Evolutionary conservation across 73 alveolate genomes (phyloP), one percentile per base, ranked within the genome.

Genomic region (Paramecium sonneborni): DNA sequence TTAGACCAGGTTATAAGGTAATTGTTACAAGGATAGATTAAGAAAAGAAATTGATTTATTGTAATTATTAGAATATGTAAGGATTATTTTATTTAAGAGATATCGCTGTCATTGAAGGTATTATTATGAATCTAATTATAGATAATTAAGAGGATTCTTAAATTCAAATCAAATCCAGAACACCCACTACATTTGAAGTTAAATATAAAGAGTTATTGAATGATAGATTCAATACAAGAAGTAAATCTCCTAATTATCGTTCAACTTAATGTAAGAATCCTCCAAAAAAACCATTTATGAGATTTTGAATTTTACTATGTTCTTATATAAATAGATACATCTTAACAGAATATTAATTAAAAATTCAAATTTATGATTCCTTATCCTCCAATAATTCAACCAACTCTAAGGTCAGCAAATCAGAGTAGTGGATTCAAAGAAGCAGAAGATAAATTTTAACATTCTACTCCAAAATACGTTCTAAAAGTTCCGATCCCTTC

Each of bases 51-150:
- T 46, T 79, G 30, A 41, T 46, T 8, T 79, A 79, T 37, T 79
- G 90, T 79, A 79, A 30, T 23, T 79, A 79, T 34, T 46, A 79
- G 30, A 79, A 79, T 44, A 79, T 39, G 90, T 10, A 9, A 20
- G 90, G 90, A 8, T 46, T 79, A 79, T 79, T 79, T 79, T 46
- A 79, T 79, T 46, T 79, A 21, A 79, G 55, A 46, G 90, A 79
- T 44, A 79, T 79, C 0, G 90, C 90, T 21, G 90, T 79, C 10
- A 41, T 79, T 39, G 90, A 79, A 8, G 90, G 90, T 79, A 79
- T 4, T 3, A 32, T 1, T 32, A 20, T 18, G 5, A 0, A 43
- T 37, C 9, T 43, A 18, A 3, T 18, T 2, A 18, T 43, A 79
- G 90, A 79, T 9, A 20, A 38, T 37, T 15, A 26, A 30, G 69